Evolutionary conservation across 768 basidiomycete genomes (phyloP), one percentile per base, ranked within the genome.

Genomic region (Boletus rubropictus): DNA sequence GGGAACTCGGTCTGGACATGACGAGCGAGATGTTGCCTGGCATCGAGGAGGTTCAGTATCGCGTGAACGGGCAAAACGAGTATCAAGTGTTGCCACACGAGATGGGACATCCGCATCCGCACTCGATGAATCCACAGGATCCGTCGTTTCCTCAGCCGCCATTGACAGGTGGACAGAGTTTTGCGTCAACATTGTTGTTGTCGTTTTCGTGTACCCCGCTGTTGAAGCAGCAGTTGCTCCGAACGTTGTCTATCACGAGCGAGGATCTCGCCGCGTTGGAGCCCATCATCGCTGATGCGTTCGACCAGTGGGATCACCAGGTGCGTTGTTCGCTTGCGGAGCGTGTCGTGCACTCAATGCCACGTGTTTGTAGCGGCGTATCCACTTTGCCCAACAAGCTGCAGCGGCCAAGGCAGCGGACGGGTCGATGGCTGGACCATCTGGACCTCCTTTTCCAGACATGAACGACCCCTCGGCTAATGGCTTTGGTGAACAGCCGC

Each of bases 261-360:
- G 87, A 89, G 43, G 89, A 91, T 57, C 74, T 91, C 15, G 81
- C 80, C 3, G 80, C 84, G 9, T 68, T 91, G 41, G 85, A 90
- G 59, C 84, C 86, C 22, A 72, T 88, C 55, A 83, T 91, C 38
- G 87, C 89, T 5, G 82, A 85, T 37, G 87, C 87, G 15, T 91
- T 86, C 77, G 89, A 91, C 48, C 82, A 85, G 33, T 91, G 89
- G 89, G 83, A 90, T 57, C 79, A 81, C 54, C 82, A 84, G 64
- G 87, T 89, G 59, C 47, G 78, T 63, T 24, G 2, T 2, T 28
- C n/a, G 31, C 17, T 22, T 27, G 25, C 40, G 25, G 29, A 21
- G 29, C 10, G 18, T 29, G 20, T 27, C 42, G 14, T 36, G 8
- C 11, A 10, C 41, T 61, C 38, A 46, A 22, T 4, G 20, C 17